These are phyloP conservation scores for Ophiostoma novo-ulmi DNA, from an alignment of 2,329 filamentous ascomycete species.

Conservation along the genomic window DNA sequence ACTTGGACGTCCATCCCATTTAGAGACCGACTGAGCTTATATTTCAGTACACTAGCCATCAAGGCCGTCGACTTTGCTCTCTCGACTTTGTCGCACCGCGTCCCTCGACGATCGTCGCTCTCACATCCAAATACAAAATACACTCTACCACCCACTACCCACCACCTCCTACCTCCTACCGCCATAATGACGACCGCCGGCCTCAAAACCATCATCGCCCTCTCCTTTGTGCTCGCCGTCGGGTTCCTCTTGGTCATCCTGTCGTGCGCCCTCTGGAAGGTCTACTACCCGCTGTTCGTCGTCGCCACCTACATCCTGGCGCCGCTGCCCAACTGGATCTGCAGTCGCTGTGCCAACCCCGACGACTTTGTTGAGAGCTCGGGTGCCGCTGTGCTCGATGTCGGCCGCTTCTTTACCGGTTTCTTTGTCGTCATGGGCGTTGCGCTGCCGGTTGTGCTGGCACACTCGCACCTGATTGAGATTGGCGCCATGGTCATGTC, in stretches of 20 bases:
- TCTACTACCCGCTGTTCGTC: conserved; percentile 91
- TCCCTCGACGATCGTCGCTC: not conserved
- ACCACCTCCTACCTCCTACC: conserved; percentile 2
- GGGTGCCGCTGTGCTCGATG: conserved; percentile 79
- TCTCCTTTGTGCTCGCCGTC: conserved; percentile 97
- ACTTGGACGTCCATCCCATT: not conserved
- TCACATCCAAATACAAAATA: not conserved
- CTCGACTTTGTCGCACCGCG: not conserved
- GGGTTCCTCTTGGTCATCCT: conserved; percentile 99
- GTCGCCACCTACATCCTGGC: conserved; percentile 93
- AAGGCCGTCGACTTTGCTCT: no score
- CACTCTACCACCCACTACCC: not conserved
- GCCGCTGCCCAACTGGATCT: conserved; percentile 95
- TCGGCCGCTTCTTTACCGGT: conserved; percentile 89
- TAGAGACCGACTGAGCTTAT: no score
- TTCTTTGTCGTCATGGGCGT: conserved; percentile 97
- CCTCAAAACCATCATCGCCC: conserved; percentile 97
- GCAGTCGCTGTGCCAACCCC: conserved; percentile 76
- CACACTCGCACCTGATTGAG: conserved; percentile 78
- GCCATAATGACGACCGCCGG: conserved; percentile 68
- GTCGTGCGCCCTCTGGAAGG: conserved; percentile 88
- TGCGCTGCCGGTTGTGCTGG: conserved; percentile 81
- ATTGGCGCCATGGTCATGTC: conserved; percentile 91
- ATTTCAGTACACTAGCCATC: not conserved
- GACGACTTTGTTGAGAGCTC: conserved; percentile 92